A percentile compares a stretch with the other conserved stretches of the same genome.
These are phyloP conservation scores for Cladorrhinum samala DNA, from an alignment of 495 filamentous ascomycete genomes.

Conservation along the genomic window DNA sequence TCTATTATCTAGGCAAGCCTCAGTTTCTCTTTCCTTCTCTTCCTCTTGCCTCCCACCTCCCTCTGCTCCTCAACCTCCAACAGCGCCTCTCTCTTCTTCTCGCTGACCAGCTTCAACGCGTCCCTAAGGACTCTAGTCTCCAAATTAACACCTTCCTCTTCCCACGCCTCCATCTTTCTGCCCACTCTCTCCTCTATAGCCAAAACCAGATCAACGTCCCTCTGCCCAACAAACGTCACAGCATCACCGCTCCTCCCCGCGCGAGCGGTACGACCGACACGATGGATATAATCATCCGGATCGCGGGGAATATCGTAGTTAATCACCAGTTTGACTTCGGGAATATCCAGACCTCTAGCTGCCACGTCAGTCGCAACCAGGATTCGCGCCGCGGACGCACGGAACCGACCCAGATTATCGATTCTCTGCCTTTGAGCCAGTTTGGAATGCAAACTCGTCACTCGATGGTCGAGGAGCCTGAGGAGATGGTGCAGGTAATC, in stretches of 20 bases:
- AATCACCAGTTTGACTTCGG: conserved; percentile 79
- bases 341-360: conserved; percentile 93
- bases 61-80: conserved; percentile 87
- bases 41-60: conserved; percentile 75
- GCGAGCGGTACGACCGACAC: conserved; percentile 90
- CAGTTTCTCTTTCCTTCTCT: conserved; percentile 52
- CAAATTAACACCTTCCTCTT: conserved; percentile 83
- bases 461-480: conserved; percentile 76
- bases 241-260: conserved; percentile 76
- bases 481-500: conserved; percentile 82
- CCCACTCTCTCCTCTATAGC: conserved; percentile 84
- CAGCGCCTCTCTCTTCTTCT: conserved; percentile 84
- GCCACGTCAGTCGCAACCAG: conserved; percentile 95
- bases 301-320: conserved; percentile 95
- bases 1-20: conserved; percentile 2
- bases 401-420: conserved; percentile 83
- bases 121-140: conserved; percentile 80
- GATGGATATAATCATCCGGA: conserved; percentile 95
- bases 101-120: conserved; percentile 76
- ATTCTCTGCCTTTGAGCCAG: conserved; percentile 78
- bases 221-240: conserved; percentile 85
- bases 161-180: conserved; percentile 69
- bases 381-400: conserved; percentile 82
- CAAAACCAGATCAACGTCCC: conserved; percentile 79
- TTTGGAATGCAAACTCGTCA: conserved; percentile 82